These are phyloP conservation scores for Coemansia sp. DNA, from an alignment of 192 early-diverging fungal genomes.

Conservation along the genomic window DNA sequence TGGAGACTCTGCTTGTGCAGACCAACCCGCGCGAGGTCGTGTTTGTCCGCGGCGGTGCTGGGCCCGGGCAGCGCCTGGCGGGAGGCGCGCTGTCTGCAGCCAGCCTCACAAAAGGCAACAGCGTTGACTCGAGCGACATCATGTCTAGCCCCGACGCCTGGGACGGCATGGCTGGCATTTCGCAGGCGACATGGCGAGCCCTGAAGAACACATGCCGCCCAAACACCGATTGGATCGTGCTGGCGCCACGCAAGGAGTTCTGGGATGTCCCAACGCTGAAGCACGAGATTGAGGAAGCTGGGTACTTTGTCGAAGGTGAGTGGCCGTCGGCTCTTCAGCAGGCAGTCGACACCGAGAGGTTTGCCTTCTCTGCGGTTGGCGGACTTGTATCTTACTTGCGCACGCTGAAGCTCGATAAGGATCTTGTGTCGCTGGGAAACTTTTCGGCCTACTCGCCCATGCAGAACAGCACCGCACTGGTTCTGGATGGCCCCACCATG, in stretches of 20 bases:
- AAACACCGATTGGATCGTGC: slow-evolving; percentile 47
- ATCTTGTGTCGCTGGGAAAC: slow-evolving; percentile 82
- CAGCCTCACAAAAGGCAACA: slow-evolving; percentile 15
- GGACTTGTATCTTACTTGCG: slow-evolving; percentile 87
- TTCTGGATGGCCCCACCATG: slow-evolving; percentile 92
- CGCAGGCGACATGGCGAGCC: slow-evolving; percentile 48
- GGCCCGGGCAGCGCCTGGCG: slow-evolving; percentile 26
- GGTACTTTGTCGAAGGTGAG: slow-evolving; percentile 38
- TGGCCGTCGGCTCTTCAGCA: slow-evolving; percentile 56
- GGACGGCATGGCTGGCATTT: slow-evolving; percentile 56
- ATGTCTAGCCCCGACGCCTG: slow-evolving; percentile 42
- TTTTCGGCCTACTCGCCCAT: slow-evolving; percentile 84
- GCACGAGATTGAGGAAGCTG: slow-evolving; percentile 30
- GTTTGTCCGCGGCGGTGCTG: slow-evolving; percentile 49
- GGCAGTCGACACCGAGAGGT: slow-evolving; percentile 34
- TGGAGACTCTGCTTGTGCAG: slow-evolving; percentile 95
- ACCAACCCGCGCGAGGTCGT: slow-evolving; percentile 91
- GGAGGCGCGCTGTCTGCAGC: background rate
- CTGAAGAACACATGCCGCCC: slow-evolving; percentile 52
- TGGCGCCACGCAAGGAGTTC: slow-evolving; percentile 53
- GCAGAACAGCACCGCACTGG: slow-evolving; percentile 66
- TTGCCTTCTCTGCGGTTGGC: slow-evolving; percentile 61
- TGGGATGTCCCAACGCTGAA: slow-evolving; percentile 49
- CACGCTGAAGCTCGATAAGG: slow-evolving; percentile 83
- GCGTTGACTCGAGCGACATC: background rate